Percentiles rank a stretch among this genome's conserved stretches.
These are phyloP conservation scores for Theobroma grandiflorum DNA, from an alignment of 441 rosid species.

Conservation along the genomic window DNA sequence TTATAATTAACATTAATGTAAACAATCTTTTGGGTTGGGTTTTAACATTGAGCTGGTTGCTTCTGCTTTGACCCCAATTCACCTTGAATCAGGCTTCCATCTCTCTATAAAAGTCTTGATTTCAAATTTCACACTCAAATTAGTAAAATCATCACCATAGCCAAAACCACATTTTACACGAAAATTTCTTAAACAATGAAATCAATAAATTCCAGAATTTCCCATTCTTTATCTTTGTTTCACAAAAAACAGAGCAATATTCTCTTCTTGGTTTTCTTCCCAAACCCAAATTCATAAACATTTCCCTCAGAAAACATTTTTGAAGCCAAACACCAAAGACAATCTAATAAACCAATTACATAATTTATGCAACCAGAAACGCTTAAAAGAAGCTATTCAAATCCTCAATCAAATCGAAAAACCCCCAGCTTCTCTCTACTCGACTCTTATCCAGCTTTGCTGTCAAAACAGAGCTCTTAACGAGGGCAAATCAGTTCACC, in stretches of 20 bases:
- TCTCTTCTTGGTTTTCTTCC: conserved; percentile 33
- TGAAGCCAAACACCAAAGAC: conserved; percentile 40
- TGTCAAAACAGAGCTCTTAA: conserved; percentile 46
- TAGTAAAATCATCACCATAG: background rate
- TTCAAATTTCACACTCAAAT: background rate
- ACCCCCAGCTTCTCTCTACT: conserved; percentile 59
- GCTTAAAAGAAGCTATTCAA: conserved; percentile 54
- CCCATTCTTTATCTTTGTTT: conserved; percentile 2
- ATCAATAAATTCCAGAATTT: background rate
- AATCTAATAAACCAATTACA: conserved; percentile 46
- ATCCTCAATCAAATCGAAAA: conserved; percentile 44
- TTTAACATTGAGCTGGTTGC: background rate
- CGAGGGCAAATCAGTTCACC: conserved; percentile 52
- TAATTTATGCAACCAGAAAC: conserved; percentile 56
- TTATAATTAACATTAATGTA: background rate
- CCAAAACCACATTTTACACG: background rate
- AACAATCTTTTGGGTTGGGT: background rate
- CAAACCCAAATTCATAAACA: conserved; percentile 22
- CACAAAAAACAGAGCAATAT: conserved; percentile 16
- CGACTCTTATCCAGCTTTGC: conserved; percentile 54
- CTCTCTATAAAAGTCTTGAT: background rate
- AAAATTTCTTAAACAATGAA: background rate
- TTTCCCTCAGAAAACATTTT: conserved; percentile 38
- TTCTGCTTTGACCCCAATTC: background rate
- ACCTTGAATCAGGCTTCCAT: background rate